Percentiles rank a stretch among this genome's conserved stretches.
phyloP scores from a whole-genome alignment of 2,329 filamentous ascomycete genomes.

The Plenodomus lindquistii region DNA sequence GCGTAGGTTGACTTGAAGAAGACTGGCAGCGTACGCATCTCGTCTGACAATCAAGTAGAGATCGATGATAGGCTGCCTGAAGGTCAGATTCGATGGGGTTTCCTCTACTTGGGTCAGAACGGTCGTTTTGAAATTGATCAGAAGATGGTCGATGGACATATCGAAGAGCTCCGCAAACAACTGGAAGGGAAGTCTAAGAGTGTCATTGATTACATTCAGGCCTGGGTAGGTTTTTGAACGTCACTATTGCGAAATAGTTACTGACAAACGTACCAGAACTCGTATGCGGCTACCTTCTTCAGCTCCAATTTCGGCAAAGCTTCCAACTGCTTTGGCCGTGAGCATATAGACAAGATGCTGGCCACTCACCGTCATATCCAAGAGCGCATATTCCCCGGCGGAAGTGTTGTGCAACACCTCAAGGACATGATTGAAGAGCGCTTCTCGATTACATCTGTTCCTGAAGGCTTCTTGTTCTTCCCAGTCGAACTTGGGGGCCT shows the following conservation, averaged over 20 bases:
- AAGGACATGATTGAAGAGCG: constrained; percentile 56
- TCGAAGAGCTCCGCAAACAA: constrained; percentile 35
- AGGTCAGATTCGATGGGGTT: constrained; percentile 40
- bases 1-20: constrained; percentile 46
- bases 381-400: constrained; percentile 49
- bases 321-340: constrained; percentile 57
- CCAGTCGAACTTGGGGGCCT: constrained; percentile 57
- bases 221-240: constrained; percentile 6
- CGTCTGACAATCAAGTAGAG: constrained; percentile 1
- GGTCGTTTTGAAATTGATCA: constrained; percentile 40
- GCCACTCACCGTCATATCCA: constrained; percentile 56
- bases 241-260: not conserved
- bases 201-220: constrained; percentile 39
- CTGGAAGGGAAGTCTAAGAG: constrained; percentile 35
- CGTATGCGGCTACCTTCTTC: constrained; percentile 58
- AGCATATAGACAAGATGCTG: constrained; percentile 59
- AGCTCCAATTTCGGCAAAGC: constrained; percentile 57
- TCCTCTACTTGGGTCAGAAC: constrained; percentile 32
- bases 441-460: constrained; percentile 55
- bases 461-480: constrained; percentile 59
- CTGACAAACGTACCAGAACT: constrained; percentile 52
- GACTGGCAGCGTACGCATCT: constrained; percentile 48
- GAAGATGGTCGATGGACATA: constrained; percentile 37
- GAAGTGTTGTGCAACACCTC: constrained; percentile 39
- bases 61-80: constrained; percentile 30